phyloP scores from a whole-genome alignment of 768 basidiomycete genomes.

The Lactarius deliciosus region DNA sequence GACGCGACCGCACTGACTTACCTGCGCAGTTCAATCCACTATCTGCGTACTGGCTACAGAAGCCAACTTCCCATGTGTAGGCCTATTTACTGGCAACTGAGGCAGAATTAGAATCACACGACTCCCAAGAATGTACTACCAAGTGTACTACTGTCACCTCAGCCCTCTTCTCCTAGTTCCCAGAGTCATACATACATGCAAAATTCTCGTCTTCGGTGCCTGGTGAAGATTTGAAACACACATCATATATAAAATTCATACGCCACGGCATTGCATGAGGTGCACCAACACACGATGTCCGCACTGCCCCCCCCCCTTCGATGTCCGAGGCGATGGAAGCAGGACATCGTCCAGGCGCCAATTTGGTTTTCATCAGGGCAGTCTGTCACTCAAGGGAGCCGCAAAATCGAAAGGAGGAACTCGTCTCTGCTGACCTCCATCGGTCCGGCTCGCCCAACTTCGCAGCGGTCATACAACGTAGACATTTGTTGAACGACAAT shows the following conservation, averaged over 20 bases:
- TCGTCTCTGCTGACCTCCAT: conserved; percentile 9
- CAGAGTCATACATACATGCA: background rate
- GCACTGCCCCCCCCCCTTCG: background rate
- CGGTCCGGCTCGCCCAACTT: background rate
- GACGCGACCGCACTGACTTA: no score
- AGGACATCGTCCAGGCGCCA: background rate
- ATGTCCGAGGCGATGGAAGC: background rate
- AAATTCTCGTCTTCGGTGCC: background rate
- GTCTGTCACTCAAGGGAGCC: background rate
- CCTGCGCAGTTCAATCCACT: no score
- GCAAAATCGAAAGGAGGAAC: conserved; percentile 5
- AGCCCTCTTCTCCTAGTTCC: background rate
- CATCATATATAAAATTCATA: background rate
- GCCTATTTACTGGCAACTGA: background rate
- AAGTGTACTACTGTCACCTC: background rate
- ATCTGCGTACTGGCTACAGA: no score
- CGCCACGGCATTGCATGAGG: background rate
- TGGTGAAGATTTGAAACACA: background rate
- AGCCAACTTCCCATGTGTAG: no score
- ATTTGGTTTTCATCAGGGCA: no score
- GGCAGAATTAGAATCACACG: background rate
- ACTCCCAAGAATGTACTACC: no score
- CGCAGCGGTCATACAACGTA: conserved; percentile 9
- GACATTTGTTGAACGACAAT: conserved; percentile 13
- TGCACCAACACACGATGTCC: background rate